Conservation (phyloP, 768 basidiomycete species). For the Trametes punicea region DNA sequence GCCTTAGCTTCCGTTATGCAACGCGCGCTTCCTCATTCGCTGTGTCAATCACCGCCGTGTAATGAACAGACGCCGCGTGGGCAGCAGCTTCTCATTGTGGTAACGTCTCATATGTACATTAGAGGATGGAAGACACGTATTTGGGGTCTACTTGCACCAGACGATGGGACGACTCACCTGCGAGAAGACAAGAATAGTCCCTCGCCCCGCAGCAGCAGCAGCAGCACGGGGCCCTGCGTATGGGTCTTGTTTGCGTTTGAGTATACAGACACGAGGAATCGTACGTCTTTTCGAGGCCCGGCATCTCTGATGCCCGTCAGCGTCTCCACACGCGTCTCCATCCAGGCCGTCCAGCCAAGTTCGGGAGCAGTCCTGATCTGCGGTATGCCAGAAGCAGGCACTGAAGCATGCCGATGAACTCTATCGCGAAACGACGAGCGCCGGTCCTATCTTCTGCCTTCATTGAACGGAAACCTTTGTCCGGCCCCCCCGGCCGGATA, state of each 20-base stretch:
- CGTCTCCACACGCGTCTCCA: neutral
- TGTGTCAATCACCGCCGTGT: neutral
- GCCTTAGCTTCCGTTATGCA: neutral
- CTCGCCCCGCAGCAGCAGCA: neutral
- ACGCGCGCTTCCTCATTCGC: neutral
- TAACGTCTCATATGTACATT: neutral
- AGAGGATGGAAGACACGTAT: neutral
- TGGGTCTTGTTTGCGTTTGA: neutral
- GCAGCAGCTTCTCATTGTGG: neutral
- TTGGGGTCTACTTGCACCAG: neutral
- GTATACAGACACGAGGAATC: neutral
- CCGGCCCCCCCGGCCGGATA: neutral
- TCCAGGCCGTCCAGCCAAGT: neutral
- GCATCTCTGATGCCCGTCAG: slow-evolving; percentile 11
- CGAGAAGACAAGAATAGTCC: neutral
- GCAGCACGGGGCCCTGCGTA: neutral
- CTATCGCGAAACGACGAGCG: neutral
- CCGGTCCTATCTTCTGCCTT: neutral
- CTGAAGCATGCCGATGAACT: neutral
- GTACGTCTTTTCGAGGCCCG: neutral
- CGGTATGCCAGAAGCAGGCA: neutral
- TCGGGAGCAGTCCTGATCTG: neutral
- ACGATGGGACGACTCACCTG: neutral
- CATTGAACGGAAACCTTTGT: neutral
- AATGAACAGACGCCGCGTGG: neutral